Conservation (phyloP, 257 asterid species). For the Dorcoceras hygrometricum region DNA sequence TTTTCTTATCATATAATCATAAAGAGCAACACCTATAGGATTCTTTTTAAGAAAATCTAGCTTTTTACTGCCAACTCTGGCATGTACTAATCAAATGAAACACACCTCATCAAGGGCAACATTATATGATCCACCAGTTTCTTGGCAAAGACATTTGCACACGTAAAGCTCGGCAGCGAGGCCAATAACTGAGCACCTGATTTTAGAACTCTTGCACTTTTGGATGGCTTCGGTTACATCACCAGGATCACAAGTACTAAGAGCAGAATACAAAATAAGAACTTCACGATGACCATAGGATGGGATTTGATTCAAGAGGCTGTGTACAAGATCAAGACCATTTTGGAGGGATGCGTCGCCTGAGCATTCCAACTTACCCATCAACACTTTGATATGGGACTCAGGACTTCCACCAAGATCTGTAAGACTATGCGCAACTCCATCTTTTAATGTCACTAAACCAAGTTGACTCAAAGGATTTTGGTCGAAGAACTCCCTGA, state of each 20-base stretch:
- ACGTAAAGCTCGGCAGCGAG: conserved; percentile 89
- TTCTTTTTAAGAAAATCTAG: neutral
- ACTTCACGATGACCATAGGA: conserved; percentile 95
- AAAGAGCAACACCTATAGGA: neutral
- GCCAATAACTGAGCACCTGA: conserved; percentile 87
- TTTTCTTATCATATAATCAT: neutral
- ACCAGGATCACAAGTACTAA: conserved; percentile 89
- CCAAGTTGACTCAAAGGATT: conserved; percentile 93
- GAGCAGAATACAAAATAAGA: conserved; percentile 85
- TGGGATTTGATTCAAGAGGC: conserved; percentile 76
- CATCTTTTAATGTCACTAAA: conserved; percentile 69
- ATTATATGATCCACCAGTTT: conserved; percentile 83
- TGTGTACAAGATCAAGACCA: conserved; percentile 82
- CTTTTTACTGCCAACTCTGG: neutral
- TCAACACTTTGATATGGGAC: conserved; percentile 85
- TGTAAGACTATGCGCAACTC: conserved; percentile 76
- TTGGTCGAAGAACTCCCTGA: conserved; percentile 91
- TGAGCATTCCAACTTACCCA: conserved; percentile 85
- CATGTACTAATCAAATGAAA: conserved; percentile 3
- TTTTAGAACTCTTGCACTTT: conserved; percentile 77
- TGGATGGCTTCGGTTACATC: conserved; percentile 80
- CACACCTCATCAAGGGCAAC: conserved; percentile 94
- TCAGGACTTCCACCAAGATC: conserved; percentile 98
- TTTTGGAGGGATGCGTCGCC: conserved; percentile 95
- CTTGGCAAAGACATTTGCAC: conserved; percentile 88